Base-by-base conservation (phyloP, 2,329 filamentous ascomycete species). In the Parafenestella ontariensis region DNA sequence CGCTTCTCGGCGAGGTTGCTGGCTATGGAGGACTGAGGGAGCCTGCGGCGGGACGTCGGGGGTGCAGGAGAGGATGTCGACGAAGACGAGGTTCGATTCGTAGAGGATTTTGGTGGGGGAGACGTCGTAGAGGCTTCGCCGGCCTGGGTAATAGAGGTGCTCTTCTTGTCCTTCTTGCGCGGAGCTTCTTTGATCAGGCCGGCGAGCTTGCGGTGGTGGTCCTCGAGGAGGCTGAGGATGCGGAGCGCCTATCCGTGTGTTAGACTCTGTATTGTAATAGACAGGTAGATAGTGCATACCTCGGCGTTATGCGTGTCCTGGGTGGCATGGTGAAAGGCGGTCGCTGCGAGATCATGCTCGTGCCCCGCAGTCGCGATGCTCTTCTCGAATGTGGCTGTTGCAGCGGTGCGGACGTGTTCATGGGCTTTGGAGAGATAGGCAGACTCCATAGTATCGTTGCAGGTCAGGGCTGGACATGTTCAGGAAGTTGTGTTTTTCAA, bases 321-420 rank as follows among this genome's bases (percentile, higher is more conserved):
- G n/a, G 91, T 88, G 26, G 92, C 93, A 56, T 89, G 88, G 56
- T 91, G 88, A 74, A 96, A 98, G 73, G 96, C 91, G 60, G 88
- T 89, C 2, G 95, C 94, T 33, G 95, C 95, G 52, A 90, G 82
- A 48, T 93, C 88, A 77, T 98, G 94, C 75, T 96, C 91, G 69
- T 89, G 90, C 70, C 92, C 90, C 58, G 94, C 94, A 43, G 91
- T 87, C 6, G 89, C 89, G 51, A 91, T 91, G 72, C 95, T 87
- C 50, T 83, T 80, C 62, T 84, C 84, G 60, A 83, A 82, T 29
- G 85, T 87, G 50, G 93, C 91, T 21, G 88, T 83, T 21, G 91
- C 88, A 39, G 94, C 93, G 69, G 91, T 93, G 68, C 88, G 87
- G 46, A 92, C 93, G 78, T 97, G 92, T 65, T 94, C 89, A 77